Evolutionary conservation across 352 stramenopile genomes (phyloP), one percentile per base, ranked within the genome.

Genomic region (Phytophthora kernoviae): DNA sequence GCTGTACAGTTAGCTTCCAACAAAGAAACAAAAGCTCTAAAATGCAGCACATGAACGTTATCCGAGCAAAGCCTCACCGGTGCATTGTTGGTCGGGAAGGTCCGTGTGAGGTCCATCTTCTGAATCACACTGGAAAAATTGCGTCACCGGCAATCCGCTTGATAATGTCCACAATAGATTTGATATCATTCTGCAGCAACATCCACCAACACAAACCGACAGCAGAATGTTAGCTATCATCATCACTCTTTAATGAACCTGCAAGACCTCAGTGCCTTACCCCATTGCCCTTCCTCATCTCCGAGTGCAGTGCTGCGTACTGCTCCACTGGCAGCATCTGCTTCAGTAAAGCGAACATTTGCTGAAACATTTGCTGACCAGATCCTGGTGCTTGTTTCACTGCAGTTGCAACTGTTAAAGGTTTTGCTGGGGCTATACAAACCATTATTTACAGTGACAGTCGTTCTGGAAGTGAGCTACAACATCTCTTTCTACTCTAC

Each of bases 101-200:
- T 86, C 18, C 80, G 65, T 10, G 84, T 83, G 14, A 93, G 68
- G 22, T 93, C 81, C 66, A 95, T 88, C 51, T 92, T 89, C 68
- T 95, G 87, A 45, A 90, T 91, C 11, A 95, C 70, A 15, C 67
- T 88, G 5, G 80, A 81, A 54, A 92, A 49, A 92, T 93, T 0
- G 84, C 73, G 54, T 93, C 84, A 43, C 87, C 87, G 0, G 81
- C 78, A 52, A 90, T 90, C 12, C 84, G 79, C 73, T 95, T 95
- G 73, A 95, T 91, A 53, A 93, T 92, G 40, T 95, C 87, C 36
- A 93, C 77, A 54, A 95, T 93, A 0, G 83, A 88, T 55, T 93
- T 95, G 62, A 93, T 89, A 54, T 95, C 84, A 15, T 93, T 93
- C 81, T 91, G 54, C 37, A 18, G n/a, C 8, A 15, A 21, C 24